Evolutionary conservation across 2,329 filamentous ascomycete species (phyloP).

Genomic region (Cladosporium sp.): DNA sequence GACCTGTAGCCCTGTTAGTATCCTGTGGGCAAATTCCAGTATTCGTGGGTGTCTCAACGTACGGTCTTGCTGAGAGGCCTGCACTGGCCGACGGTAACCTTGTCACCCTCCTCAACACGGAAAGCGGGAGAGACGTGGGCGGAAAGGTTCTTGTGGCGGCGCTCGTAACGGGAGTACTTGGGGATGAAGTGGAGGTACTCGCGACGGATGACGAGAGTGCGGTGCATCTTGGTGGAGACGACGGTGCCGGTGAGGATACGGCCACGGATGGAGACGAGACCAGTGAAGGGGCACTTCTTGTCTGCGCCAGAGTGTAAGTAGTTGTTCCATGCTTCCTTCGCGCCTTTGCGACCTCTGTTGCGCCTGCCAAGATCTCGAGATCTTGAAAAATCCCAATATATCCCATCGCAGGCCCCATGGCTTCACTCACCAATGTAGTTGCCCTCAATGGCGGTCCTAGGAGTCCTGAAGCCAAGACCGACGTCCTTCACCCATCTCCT

Average conservation of each 20-base stretch:
- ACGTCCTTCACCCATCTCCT: slow-evolving; percentile 99
- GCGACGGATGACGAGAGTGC: slow-evolving; percentile 97
- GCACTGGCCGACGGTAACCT: slow-evolving; percentile 99
- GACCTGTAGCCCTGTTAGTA: slow-evolving; percentile 55
- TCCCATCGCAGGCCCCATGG: slow-evolving; percentile 6
- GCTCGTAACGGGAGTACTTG: slow-evolving; percentile 99
- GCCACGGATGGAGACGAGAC: slow-evolving; percentile 98
- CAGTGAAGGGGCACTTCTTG: slow-evolving; percentile 99
- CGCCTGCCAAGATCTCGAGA: slow-evolving; percentile 11
- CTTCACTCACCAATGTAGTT: slow-evolving; percentile 86
- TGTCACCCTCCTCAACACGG: slow-evolving; percentile 99
- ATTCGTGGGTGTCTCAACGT: slow-evolving; percentile 45
- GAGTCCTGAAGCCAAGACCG: slow-evolving; percentile 97
- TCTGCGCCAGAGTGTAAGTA: slow-evolving; percentile 52
- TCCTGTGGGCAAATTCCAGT: slow-evolving; percentile 5
- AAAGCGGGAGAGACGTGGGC: slow-evolving; percentile 99
- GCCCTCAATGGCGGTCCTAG: slow-evolving; percentile 97
- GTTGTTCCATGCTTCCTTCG: not conserved
- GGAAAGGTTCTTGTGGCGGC: slow-evolving; percentile 99
- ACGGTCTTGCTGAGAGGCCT: slow-evolving; percentile 99
- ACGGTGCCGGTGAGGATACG: slow-evolving; percentile 99
- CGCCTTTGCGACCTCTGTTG: not conserved
- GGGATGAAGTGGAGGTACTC: slow-evolving; percentile 99
- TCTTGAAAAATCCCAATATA: not conserved
- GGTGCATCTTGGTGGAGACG: slow-evolving; percentile 99